Percentiles rank a stretch among this genome's conserved stretches.
Evolutionary conservation across 257 asterid genomes (phyloP).

Genomic region (Voacanga thouarsii): DNA sequence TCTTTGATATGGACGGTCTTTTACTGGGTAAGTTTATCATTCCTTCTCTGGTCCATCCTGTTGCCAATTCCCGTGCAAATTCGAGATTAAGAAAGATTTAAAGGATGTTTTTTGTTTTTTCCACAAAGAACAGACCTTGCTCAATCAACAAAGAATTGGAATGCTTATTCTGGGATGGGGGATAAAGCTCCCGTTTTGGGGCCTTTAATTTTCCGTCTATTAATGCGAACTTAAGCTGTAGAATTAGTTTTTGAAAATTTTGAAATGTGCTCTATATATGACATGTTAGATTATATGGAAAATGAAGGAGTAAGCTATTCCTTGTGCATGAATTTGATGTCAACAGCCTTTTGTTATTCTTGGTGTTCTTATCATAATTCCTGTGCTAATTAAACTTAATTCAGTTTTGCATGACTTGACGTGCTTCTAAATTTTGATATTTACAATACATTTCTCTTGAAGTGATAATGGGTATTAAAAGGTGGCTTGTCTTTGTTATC

Average conservation of each 20-base stretch:
- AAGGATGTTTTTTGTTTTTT: background rate
- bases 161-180: background rate
- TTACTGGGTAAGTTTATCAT: slow-evolving; percentile 56
- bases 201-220: background rate
- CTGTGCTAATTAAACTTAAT: background rate
- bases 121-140: background rate
- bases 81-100: background rate
- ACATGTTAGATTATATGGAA: background rate
- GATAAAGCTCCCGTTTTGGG: background rate
- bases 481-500: background rate
- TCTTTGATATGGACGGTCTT: slow-evolving; percentile 98
- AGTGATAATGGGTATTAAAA: slow-evolving; percentile 1
- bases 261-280: slow-evolving; percentile 2
- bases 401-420: background rate
- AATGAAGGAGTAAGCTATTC: background rate
- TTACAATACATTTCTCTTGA: background rate
- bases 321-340: background rate
- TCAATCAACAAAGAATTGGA: background rate
- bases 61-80: background rate
- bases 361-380: background rate
- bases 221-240: background rate
- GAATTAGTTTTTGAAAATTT: background rate
- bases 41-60: background rate
- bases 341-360: background rate
- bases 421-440: background rate